These are phyloP conservation scores for Penicillium aurantiogriseum DNA, from an alignment of 2,329 filamentous ascomycete species.

Conservation along the genomic window DNA sequence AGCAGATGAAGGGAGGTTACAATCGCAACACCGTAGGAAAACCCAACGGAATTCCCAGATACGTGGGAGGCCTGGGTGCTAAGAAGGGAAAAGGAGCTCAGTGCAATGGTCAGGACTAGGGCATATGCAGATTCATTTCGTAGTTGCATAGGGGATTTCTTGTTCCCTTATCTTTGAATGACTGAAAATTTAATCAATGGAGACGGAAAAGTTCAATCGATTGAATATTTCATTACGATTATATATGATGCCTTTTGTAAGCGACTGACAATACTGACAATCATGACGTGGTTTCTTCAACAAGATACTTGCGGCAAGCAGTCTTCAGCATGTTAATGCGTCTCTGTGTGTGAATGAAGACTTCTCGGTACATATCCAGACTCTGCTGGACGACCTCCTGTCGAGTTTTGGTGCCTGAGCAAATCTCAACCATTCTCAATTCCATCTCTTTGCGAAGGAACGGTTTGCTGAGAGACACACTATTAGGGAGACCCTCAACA, in stretches of 20 bases:
- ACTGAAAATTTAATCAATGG: not conserved
- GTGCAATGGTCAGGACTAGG: not conserved
- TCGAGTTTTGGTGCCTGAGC: conserved; percentile 76
- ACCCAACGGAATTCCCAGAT: not conserved
- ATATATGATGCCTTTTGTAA: not conserved
- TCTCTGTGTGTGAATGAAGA: conserved; percentile 78
- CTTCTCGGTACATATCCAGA: conserved; percentile 78
- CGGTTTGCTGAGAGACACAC: conserved; percentile 79
- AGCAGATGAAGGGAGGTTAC: not conserved
- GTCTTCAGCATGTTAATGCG: conserved; percentile 65
- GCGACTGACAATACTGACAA: not conserved
- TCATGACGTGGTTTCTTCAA: conserved; percentile 35
- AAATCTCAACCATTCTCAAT: conserved; percentile 93
- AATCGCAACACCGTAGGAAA: not conserved
- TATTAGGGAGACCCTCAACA: conserved; percentile 70
- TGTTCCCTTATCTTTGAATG: not conserved
- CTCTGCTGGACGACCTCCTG: conserved; percentile 76
- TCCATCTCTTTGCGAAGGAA: conserved; percentile 99
- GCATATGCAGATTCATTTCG: not conserved
- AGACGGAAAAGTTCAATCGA: not conserved
- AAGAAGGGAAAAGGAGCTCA: not conserved
- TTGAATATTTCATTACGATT: not conserved
- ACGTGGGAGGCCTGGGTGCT: not conserved
- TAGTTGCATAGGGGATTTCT: not conserved
- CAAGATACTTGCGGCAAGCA: conserved; percentile 59